phyloP scores from a whole-genome alignment of 2,329 filamentous ascomycete species.

The Microdochium nivale region DNA sequence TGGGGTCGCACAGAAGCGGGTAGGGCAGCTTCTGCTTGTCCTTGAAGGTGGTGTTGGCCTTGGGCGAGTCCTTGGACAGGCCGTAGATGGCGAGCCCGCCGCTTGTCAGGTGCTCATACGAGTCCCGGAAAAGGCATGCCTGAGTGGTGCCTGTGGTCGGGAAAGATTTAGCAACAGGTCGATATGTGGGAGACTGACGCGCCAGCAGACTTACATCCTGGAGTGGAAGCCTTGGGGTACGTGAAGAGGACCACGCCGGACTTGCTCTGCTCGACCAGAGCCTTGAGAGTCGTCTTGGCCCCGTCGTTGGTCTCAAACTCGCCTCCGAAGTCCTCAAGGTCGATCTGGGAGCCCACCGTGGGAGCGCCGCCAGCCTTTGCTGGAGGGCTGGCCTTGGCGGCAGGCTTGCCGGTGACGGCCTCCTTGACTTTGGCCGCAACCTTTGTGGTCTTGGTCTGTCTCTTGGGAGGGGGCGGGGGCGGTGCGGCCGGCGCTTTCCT shows the following conservation, averaged over 20 bases:
- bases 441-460: slow-evolving; percentile 31
- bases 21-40: slow-evolving; percentile 87
- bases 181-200: neutral
- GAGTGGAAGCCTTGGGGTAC: slow-evolving; percentile 90
- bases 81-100: slow-evolving; percentile 84
- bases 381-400: slow-evolving; percentile 20
- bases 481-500: slow-evolving; percentile 27
- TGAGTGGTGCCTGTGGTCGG: slow-evolving; percentile 70
- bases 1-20: slow-evolving; percentile 75
- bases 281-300: slow-evolving; percentile 67
- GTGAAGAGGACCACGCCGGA: slow-evolving; percentile 87
- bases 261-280: slow-evolving; percentile 75
- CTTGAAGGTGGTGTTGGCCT: slow-evolving; percentile 88
- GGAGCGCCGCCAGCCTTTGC: slow-evolving; percentile 27
- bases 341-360: slow-evolving; percentile 45
- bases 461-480: slow-evolving; percentile 27
- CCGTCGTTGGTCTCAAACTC: slow-evolving; percentile 84
- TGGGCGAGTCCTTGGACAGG: slow-evolving; percentile 78
- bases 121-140: slow-evolving; percentile 87
- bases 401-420: slow-evolving; percentile 17
- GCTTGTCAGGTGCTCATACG: slow-evolving; percentile 64
- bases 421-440: slow-evolving; percentile 28
- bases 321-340: slow-evolving; percentile 52
- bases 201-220: slow-evolving; percentile 67
- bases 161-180: slow-evolving; percentile 3